A percentile compares a stretch with the other conserved stretches of the same genome.
Evolutionary conservation across 805 yeast genomes (phyloP).

Genomic region (Saccharomycopsis sp.): DNA sequence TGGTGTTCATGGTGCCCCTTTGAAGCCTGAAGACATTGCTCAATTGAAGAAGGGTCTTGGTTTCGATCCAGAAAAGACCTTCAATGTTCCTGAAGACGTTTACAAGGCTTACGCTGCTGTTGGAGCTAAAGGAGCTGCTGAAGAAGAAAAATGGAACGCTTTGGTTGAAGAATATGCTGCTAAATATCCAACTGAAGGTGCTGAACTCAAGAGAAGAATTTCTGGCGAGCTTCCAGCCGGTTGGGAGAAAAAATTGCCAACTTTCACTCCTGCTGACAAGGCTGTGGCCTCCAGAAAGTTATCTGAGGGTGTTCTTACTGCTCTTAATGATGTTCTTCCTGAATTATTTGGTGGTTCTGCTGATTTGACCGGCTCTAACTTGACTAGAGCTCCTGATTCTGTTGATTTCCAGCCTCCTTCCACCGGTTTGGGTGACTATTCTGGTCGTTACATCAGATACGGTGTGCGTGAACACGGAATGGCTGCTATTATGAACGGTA

Average conservation of each 20-base stretch:
- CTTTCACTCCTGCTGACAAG: slow-evolving; percentile 67
- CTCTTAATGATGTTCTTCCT: slow-evolving; percentile 60
- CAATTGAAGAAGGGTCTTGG: slow-evolving; percentile 82
- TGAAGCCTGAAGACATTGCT: slow-evolving; percentile 85
- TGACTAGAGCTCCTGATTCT: slow-evolving; percentile 80
- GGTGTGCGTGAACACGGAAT: slow-evolving; percentile 99
- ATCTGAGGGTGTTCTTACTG: slow-evolving; percentile 70
- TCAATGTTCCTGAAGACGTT: slow-evolving; percentile 79
- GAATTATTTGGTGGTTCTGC: slow-evolving; percentile 98
- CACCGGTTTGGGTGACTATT: slow-evolving; percentile 73
- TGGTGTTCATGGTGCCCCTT: slow-evolving; percentile 93
- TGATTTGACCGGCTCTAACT: slow-evolving; percentile 93
- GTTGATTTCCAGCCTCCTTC: slow-evolving; percentile 89
- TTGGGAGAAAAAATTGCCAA: slow-evolving; percentile 77
- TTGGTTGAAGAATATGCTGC: slow-evolving; percentile 53
- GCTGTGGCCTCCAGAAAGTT: slow-evolving; percentile 93
- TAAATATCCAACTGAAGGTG: slow-evolving; percentile 72
- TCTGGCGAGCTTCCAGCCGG: slow-evolving; percentile 69
- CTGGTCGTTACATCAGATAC: slow-evolving; percentile 91
- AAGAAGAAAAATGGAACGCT: slow-evolving; percentile 70
- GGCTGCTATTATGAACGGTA: slow-evolving; percentile 99
- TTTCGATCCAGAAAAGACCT: slow-evolving; percentile 77
- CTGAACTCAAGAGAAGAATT: slow-evolving; percentile 75
- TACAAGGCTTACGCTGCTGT: slow-evolving; percentile 54
- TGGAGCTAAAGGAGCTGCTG: slow-evolving; percentile 55